These are phyloP conservation scores for Silene vulgaris DNA, from an alignment of 179 eudicot species.

Conservation along the genomic window DNA sequence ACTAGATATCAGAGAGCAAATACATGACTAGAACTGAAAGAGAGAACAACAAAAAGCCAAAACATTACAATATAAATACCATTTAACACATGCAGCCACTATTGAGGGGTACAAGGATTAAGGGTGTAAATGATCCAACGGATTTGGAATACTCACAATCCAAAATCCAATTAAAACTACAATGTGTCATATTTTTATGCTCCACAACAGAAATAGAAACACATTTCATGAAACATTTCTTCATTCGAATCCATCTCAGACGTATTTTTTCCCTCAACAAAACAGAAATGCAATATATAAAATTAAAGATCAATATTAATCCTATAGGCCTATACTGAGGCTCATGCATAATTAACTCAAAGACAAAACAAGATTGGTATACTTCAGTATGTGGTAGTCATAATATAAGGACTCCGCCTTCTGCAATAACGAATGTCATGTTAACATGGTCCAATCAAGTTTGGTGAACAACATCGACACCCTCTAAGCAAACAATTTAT, in stretches of 20 bases:
- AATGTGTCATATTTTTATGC: background rate
- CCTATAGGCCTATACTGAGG: background rate
- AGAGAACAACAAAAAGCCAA: background rate
- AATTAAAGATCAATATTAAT: background rate
- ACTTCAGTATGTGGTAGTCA: background rate
- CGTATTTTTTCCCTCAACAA: background rate
- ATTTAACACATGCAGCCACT: background rate
- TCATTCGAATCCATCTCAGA: background rate
- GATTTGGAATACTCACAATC: background rate
- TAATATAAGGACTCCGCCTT: background rate
- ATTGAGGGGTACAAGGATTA: background rate
- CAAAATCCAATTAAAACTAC: background rate
- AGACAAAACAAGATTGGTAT: background rate
- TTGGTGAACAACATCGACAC: background rate
- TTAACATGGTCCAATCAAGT: background rate
- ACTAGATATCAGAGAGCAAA: background rate
- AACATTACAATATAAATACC: background rate
- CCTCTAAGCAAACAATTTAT: background rate
- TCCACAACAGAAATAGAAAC: background rate
- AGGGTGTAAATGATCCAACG: background rate
- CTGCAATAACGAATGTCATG: background rate
- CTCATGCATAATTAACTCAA: background rate
- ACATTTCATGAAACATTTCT: background rate
- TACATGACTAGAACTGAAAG: background rate
- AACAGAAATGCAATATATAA: background rate